Conservation (phyloP, 2,329 filamentous ascomycete genomes). For the Apiospora hydei region DNA sequence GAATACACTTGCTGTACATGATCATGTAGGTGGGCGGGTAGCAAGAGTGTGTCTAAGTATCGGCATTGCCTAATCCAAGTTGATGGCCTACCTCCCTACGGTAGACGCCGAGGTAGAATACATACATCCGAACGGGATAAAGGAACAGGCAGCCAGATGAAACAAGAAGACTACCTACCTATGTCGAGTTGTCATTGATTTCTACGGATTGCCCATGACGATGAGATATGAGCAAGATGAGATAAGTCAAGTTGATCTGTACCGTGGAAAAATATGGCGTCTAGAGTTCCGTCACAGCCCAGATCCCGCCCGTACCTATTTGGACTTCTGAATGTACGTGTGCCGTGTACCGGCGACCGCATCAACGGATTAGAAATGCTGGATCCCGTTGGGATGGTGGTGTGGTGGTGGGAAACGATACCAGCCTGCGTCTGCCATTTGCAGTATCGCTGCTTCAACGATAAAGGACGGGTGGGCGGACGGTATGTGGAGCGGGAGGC, state of each 20-base stretch:
- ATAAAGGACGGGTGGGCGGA: constrained; percentile 4
- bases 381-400: background rate
- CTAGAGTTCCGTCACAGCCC: background rate
- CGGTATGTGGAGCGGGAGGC: background rate
- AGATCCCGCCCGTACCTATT: background rate
- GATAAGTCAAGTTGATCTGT: background rate
- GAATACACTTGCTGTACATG: background rate
- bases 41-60: background rate
- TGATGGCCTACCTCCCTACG: background rate
- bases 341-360: constrained; percentile 8
- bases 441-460: background rate
- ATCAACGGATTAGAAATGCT: constrained; percentile 1
- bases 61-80: background rate
- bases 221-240: background rate
- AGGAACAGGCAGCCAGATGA: constrained; percentile 14
- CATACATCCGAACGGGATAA: constrained; percentile 11
- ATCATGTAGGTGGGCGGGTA: background rate
- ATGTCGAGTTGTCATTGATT: background rate
- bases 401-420: constrained; percentile 1
- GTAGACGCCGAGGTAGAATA: constrained; percentile 4
- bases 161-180: background rate
- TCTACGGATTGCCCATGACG: background rate
- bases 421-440: background rate
- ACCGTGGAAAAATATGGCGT: constrained; percentile 4
- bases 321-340: background rate